Evolutionary conservation across 106 monocot genomes (phyloP), one percentile per base, ranked within the genome.

Genomic region (Apostasia shenzhenica): DNA sequence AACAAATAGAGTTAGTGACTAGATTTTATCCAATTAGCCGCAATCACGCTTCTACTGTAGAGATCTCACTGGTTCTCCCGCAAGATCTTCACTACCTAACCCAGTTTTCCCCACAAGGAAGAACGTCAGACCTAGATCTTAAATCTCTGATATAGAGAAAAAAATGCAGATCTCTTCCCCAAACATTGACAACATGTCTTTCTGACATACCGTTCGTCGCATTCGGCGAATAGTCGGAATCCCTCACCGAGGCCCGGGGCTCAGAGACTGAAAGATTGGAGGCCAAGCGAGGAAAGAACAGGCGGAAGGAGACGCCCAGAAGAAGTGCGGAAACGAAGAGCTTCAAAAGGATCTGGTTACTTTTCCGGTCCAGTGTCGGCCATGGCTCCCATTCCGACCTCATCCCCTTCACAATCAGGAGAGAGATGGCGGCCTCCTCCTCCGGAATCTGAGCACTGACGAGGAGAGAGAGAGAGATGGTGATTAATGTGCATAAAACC

Each of bases 221-320:
- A 14, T 65, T 65, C n/a, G 8, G 11, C 44, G 4, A 45, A 38
- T 11, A 65, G 10, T 46, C 65, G 26, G 14, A 26, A 48, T 65
- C 48, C 14, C 48, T 48, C 5, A 62, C 42, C 12, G 14, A 44
- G 40, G 71, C 41, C 45, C 61, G 54, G 8, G 77, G 13, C 67
- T 62, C 58, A 8, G 56, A 14, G 53, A 70, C 50, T 45, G 75
- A 55, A 2, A 72, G 55, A 4, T 54, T 52, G 10, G 48, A 38
- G 42, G 57, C 37, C 41, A 71, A 72, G 69, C 57, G 66, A 50
- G 70, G 71, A 55, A 69, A 78, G 62, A 81, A 72, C 65, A 81
- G 66, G 66, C 81, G 81, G 57, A 81, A 85, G 14, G 78, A 75
- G 66, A 85, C 42, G 45, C 78, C 81, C 8, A 75, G 9, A 5